A percentile compares a stretch with the other conserved stretches of the same genome.
Evolutionary conservation across 768 basidiomycete species (phyloP).

Genomic region (Lentinula lateritia): DNA sequence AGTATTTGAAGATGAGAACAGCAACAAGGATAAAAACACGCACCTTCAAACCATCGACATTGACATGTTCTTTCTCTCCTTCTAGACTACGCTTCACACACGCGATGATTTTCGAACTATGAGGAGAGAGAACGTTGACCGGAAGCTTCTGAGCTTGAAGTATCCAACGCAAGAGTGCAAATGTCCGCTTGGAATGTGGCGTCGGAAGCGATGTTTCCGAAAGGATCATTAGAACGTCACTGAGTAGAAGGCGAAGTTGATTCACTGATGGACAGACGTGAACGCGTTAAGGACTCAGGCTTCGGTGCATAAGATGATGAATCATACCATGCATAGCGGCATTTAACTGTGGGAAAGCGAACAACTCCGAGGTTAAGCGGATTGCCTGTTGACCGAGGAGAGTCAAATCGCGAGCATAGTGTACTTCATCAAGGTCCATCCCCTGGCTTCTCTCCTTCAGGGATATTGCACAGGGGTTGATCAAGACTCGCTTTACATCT

Average conservation of each 20-base stretch:
- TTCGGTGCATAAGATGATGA: not conserved
- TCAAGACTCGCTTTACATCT: not conserved
- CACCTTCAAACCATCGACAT: constrained; percentile 25
- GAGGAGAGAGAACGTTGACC: constrained; percentile 25
- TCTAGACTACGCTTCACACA: constrained; percentile 32
- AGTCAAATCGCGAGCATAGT: constrained; percentile 34
- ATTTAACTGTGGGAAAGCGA: constrained; percentile 41
- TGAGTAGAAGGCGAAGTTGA: constrained; percentile 39
- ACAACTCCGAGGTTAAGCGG: constrained; percentile 43
- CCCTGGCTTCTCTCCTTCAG: not conserved
- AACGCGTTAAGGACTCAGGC: not conserved
- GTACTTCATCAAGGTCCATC: constrained; percentile 28
- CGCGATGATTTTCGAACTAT: constrained; percentile 23
- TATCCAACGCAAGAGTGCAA: constrained; percentile 38
- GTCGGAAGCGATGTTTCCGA: constrained; percentile 30
- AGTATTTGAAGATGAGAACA: not conserved
- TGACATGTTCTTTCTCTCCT: constrained; percentile 12
- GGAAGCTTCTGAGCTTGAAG: constrained; percentile 47
- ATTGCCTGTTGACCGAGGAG: constrained; percentile 51
- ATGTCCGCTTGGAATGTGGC: constrained; percentile 35
- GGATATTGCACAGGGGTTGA: constrained; percentile 12
- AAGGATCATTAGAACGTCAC: constrained; percentile 37
- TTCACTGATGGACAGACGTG: constrained; percentile 23
- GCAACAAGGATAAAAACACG: constrained; percentile 1
- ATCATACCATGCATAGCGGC: constrained; percentile 45